Evolutionary conservation across 768 basidiomycete species (phyloP).

Genomic region (Phylloporus arenicola): DNA sequence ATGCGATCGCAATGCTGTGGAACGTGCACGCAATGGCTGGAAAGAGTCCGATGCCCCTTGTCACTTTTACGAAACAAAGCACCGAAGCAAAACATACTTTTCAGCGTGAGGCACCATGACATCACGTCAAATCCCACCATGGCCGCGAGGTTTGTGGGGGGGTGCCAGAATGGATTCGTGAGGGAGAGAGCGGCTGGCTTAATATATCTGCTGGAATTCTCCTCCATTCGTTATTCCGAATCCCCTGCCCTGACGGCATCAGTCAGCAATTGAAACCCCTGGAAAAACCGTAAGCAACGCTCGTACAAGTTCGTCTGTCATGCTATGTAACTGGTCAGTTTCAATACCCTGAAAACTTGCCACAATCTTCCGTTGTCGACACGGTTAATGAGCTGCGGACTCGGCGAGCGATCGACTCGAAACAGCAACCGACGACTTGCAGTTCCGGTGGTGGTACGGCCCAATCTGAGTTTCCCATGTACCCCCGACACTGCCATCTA

Average conservation of each 20-base stretch:
- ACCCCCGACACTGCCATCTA: too few relatives aligned
- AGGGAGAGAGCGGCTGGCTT: not conserved
- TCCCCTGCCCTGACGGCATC: not conserved
- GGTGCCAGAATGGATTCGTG: not conserved
- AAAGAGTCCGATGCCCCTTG: not conserved
- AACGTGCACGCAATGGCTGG: constrained; percentile 14
- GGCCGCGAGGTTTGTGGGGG: not conserved
- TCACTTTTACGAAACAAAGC: not conserved
- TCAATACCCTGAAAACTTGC: too few relatives aligned
- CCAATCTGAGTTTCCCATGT: too few relatives aligned
- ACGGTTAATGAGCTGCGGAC: too few relatives aligned
- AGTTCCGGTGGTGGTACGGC: too few relatives aligned
- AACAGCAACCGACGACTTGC: too few relatives aligned
- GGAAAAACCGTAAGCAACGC: not conserved
- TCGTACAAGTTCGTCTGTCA: too few relatives aligned
- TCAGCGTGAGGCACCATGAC: constrained; percentile 10
- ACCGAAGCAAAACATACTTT: constrained; percentile 6
- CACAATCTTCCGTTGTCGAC: too few relatives aligned
- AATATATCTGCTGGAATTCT: not conserved
- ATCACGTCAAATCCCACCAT: not conserved
- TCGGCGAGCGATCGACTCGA: too few relatives aligned
- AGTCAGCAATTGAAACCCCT: not conserved
- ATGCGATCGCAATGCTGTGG: constrained; percentile 20
- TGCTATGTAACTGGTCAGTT: too few relatives aligned
- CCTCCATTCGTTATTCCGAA: not conserved